Evolutionary conservation across 2,329 filamentous ascomycete genomes (phyloP), one percentile per base, ranked within the genome.

Genomic region (Diaporthe sp.): DNA sequence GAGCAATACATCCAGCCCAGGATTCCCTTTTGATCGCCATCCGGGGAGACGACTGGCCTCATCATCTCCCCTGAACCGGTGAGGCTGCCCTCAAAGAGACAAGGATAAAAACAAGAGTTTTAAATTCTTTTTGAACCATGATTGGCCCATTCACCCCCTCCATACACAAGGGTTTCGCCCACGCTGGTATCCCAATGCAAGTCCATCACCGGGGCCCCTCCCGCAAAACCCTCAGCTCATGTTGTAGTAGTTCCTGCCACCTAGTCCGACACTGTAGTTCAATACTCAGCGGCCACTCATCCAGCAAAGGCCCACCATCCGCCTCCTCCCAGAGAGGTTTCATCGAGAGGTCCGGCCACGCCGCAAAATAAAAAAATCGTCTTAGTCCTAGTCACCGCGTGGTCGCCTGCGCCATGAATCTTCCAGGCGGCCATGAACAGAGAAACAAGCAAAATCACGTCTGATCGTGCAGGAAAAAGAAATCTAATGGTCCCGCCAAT

Each of bases 371-470:
- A 70, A 75, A 75, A 67, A 75, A 67, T 70, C 77, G 78, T 79
- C 77, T 60, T 73, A 55, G 46, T 79, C 79, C 80, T 79, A 80
- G 80, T 79, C 80, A 80, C 82, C 57, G 80, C 78, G 79, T 80
- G 79, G 79, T 78, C 78, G 73, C 76, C 80, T 76, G 80, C 82
- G 81, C 80, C 81, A 81, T 80, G 80, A 79, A 71, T 75, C 79
- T 82, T 82, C 79, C 81, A 82, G 81, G 82, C 79, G 82, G 83
- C 83, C 81, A 83, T 83, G 82, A 82, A 82, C 81, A 76, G 73
- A 76, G 73, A 75, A 77, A 74, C 73, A 79, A 78, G 76, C 76
- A 76, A 76, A 78, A 76, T 77, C 78, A 80, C 76, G 72, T 78
- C 73, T 77, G 68, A 77, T 79, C 78, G 78, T 77, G 79, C 78